These are phyloP conservation scores for Pseudogymnoascus verrucosus DNA, from an alignment of 2,329 filamentous ascomycete genomes.

Conservation along the genomic window DNA sequence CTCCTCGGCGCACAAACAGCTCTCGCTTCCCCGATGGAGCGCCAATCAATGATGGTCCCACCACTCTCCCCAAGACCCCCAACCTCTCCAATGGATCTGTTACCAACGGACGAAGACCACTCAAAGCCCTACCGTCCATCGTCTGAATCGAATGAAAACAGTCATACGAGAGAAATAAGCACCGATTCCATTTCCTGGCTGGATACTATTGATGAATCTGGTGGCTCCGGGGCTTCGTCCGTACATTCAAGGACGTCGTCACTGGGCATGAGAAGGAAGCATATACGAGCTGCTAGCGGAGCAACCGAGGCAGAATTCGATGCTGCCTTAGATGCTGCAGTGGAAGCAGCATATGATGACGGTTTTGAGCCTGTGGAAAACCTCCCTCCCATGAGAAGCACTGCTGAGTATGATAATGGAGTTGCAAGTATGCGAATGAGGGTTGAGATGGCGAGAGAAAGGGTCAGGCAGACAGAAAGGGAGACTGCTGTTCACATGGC, in stretches of 20 bases:
- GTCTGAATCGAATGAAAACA: constrained; percentile 27
- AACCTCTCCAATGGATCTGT: constrained; percentile 34
- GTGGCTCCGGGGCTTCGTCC: constrained; percentile 69
- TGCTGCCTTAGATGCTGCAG: constrained; percentile 85
- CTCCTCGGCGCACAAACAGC: constrained; percentile 16
- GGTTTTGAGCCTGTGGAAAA: constrained; percentile 65
- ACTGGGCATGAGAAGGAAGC: constrained; percentile 57
- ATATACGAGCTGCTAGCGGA: constrained; percentile 59
- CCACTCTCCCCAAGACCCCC: constrained; percentile 61
- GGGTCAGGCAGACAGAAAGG: constrained; percentile 63
- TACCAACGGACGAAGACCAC: constrained; percentile 3
- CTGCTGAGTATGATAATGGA: constrained; percentile 19
- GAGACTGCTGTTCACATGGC: constrained; percentile 57
- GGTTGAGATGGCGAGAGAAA: constrained; percentile 68
- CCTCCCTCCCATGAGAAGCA: constrained; percentile 1
- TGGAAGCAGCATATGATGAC: constrained; percentile 93
- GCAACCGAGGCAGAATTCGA: constrained; percentile 86
- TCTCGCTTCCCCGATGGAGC: constrained; percentile 45
- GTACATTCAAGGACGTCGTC: constrained; percentile 74
- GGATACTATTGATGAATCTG: constrained; percentile 89
- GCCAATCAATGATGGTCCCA: constrained; percentile 54
- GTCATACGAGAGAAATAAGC: constrained; percentile 53
- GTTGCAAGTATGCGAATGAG: constrained; percentile 52
- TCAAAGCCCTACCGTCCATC: constrained; percentile 22
- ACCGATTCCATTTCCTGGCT: constrained; percentile 84